Base-by-base conservation (phyloP, 768 basidiomycete genomes). In the Hericium erinaceus region DNA sequence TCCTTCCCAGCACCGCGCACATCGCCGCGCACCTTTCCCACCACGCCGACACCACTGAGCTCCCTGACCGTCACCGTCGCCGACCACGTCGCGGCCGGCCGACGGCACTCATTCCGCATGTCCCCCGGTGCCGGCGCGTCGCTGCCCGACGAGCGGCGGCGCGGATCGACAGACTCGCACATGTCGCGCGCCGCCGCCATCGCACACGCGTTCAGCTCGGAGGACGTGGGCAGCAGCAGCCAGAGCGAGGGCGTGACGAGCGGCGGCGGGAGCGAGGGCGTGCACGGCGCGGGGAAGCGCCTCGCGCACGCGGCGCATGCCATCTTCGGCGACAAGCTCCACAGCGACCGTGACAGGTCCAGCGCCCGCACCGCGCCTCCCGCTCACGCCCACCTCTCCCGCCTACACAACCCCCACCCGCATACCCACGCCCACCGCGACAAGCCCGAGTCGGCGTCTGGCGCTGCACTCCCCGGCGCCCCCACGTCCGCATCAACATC, bases 401-500 rank as follows among this genome's bases (percentile, higher is more conserved):
- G 3, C 55, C 44, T n/a, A 46, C 38, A 6, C 33, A 39, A 24
- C 40, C 46, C 20, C 11, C 46, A 2, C 20, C 24, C n/a, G 12
- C 24, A 5, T 16, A 24, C 16, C 28, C 40, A 16, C 28, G 22
- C 54, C 3, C 15, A 54, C 38, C 16, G 6, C 38, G 41, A 41
- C 53, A 28, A 33, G 13, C 50, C 55, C 5, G 46, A 39, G 9
- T 12, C 40, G 1, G 40, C 18, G 15, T 6, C 18, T 18, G 40
- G 18, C 40, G 6, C 40, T 11, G 40, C 15, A 41, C 18, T 18
- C 40, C 40, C 40, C 40, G 40, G 56, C 18, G 56, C 62, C 52
- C 54, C 66, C 48, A 61, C 70, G 16, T 62, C 69, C 39, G 53
- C 65, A 13, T 56, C 69, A 0, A 55, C 63, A 12, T 64, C 67